Evolutionary conservation across 768 basidiomycete species (phyloP), one percentile per base, ranked within the genome.

Genomic region (Pleurotus platypus): DNA sequence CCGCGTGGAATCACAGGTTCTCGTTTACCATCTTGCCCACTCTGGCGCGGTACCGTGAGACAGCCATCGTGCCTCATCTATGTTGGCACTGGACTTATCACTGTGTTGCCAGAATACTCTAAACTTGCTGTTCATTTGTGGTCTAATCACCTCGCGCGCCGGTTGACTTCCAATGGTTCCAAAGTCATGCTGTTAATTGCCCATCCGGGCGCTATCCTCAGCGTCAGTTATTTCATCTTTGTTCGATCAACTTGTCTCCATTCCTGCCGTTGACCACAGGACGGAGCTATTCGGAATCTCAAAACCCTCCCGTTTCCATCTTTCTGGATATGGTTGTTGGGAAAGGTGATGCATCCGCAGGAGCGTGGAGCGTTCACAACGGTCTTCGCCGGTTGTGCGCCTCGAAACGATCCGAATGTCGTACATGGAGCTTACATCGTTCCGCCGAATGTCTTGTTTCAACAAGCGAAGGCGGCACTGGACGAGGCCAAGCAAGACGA

Each of bases 401-500:
- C 35, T 18, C 35, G 61, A 22, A 64, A 67, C 6, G 63, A 75
- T 37, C 57, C 62, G 5, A 65, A 71, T 8, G 69, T 66, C 46
- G 77, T 69, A 46, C 71, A 71, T 56, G 75, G 73, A 3, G 69
- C 67, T 13, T 78, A 70, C 56, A 49, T 78, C n/a, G 62, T 62
- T 15, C 76, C 76, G 3, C 66, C 67, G 11, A 72, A 73, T 3
- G 63, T 63, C 27, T 46, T 75, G 1, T 63, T 58, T 9, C 55
- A 64, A 48, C 59, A 66, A 9, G 64, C 60, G 16, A 57, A 67
- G 45, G 69, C 70, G 46, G 74, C 71, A n/a, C 61, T 62, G 46
- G 65, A 63, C 45, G 65, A 64, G 35, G 70, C 71, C 26, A 56
- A 77, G 45, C 73, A 70, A 37, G 58, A 65, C 37, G 74, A 77